Evolutionary conservation across 2,329 filamentous ascomycete species (phyloP), one percentile per base, ranked within the genome.

Genomic region (Fusarium chaquense): DNA sequence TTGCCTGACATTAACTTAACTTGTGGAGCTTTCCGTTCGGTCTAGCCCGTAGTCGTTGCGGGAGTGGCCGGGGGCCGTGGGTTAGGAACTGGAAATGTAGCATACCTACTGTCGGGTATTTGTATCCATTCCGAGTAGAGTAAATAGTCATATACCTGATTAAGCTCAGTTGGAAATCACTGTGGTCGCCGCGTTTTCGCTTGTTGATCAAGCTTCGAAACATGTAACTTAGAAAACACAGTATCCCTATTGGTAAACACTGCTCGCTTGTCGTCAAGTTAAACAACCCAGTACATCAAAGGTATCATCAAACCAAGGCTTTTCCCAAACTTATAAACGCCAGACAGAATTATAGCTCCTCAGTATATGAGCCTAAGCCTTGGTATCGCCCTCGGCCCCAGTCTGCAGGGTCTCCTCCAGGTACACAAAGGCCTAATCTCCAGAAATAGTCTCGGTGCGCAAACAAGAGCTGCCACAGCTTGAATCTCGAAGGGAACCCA

Each of bases 401-500:
- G 71, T 92, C 87, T 46, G 83, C 82, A 4, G 90, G 90, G 76
- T 91, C 90, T 15, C 92, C 92, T 15, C 91, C 91, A 0, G 95
- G 94, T 3, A 98, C 84, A 81, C 96, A 99, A 33, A 98, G 82
- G 0, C 96, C 96, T 55, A 99, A 80, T 59, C 96, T 86, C 93
- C 93, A 97, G 80, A 99, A 98, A 79, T 99, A 99, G 81, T 99
- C 96, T 40, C 96, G 85, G 81, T 99, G 96, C 2, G 94, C 92
- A 79, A 97, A 97, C 76, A 98, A 91, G 10, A 98, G 82, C 80
- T 97, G 89, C 93, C 95, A 97, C n/a, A 97, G 86, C 78, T 91
- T 92, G 73, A 94, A 78, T 79, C 87, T 79, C 75, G 70, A 86
- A 76, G 74, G 90, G 79, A 82, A 87, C 84, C 80, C 90, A 16